phyloP scores from a whole-genome alignment of 495 filamentous ascomycete genomes.

The Penicillium macrosclerotiorum region DNA sequence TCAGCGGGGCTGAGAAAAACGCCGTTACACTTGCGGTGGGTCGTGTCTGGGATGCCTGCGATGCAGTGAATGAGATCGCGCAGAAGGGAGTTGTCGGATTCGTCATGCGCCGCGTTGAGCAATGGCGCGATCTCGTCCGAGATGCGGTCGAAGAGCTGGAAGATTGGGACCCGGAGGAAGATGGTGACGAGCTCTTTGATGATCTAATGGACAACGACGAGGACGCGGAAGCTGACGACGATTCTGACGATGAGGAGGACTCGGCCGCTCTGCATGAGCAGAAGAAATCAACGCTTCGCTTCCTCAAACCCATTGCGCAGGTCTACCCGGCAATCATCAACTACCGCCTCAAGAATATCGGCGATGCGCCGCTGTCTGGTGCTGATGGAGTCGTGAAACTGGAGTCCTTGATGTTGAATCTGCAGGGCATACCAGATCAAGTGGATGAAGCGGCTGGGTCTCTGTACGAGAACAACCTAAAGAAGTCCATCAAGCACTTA shows the following conservation, averaged over 20 bases:
- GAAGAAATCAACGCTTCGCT: constrained; percentile 38
- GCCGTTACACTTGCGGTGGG: constrained; percentile 43
- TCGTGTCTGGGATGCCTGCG: constrained; percentile 64
- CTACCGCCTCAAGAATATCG: constrained; percentile 34
- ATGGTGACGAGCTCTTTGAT: constrained; percentile 53
- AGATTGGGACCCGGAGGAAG: constrained; percentile 74
- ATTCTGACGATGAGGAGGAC: constrained; percentile 34
- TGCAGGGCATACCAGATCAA: constrained; percentile 40
- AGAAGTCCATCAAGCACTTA: constrained; percentile 28
- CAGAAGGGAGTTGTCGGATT: constrained; percentile 63
- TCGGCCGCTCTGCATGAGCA: constrained; percentile 31
- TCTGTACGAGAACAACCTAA: constrained; percentile 42
- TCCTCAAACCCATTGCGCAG: constrained; percentile 43
- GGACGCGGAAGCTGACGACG: constrained; percentile 46
- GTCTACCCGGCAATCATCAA: constrained; percentile 39
- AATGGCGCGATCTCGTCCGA: constrained; percentile 67
- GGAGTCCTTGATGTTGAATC: constrained; percentile 29
- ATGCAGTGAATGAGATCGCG: constrained; percentile 60
- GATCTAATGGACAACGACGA: constrained; percentile 36
- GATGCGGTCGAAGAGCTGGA: constrained; percentile 83
- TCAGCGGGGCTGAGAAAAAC: constrained; percentile 38
- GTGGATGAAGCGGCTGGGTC: constrained; percentile 50
- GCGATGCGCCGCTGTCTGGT: constrained; percentile 13
- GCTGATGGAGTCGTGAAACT: constrained; percentile 19
- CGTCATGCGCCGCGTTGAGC: constrained; percentile 58